Percentiles rank a stretch among this genome's conserved stretches.
Evolutionary conservation across 257 asterid species (phyloP).

Genomic region (Solanum habrochaites): DNA sequence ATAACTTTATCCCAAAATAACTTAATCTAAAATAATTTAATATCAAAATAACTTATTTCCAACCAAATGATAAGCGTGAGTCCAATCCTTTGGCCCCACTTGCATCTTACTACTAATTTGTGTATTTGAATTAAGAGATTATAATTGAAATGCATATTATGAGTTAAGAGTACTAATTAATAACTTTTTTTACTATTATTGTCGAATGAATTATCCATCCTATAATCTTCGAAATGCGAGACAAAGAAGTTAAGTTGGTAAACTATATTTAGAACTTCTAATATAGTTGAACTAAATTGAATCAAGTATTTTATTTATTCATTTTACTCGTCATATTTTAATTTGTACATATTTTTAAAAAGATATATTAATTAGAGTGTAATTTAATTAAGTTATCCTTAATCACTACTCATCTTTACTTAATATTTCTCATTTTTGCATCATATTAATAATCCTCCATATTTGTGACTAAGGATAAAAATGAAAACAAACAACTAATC

Average conservation of each 20-base stretch:
- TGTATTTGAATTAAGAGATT: not conserved
- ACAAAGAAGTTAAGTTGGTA: not conserved
- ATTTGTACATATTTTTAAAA: no score
- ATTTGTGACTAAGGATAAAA: no score
- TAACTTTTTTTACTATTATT: not conserved
- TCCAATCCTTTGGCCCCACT: not conserved
- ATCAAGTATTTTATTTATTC: not conserved
- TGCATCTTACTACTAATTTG: not conserved
- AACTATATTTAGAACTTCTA: not conserved
- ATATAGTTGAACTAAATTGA: not conserved
- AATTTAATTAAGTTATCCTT: not conserved
- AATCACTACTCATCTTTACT: not conserved
- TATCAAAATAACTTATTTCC: fast-evolving
- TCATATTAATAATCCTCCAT: not conserved
- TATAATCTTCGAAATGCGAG: not conserved
- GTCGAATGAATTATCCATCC: not conserved
- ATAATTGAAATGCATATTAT: not conserved
- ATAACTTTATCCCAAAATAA: no score
- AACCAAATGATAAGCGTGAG: not conserved
- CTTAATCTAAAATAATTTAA: no score
- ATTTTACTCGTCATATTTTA: no score
- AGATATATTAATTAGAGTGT: not conserved
- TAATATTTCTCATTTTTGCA: not conserved
- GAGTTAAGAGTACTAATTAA: not conserved
- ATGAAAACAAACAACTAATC: not conserved